These are phyloP conservation scores for Kodamaea laetipori DNA, from an alignment of 805 yeast species.

Conservation along the genomic window DNA sequence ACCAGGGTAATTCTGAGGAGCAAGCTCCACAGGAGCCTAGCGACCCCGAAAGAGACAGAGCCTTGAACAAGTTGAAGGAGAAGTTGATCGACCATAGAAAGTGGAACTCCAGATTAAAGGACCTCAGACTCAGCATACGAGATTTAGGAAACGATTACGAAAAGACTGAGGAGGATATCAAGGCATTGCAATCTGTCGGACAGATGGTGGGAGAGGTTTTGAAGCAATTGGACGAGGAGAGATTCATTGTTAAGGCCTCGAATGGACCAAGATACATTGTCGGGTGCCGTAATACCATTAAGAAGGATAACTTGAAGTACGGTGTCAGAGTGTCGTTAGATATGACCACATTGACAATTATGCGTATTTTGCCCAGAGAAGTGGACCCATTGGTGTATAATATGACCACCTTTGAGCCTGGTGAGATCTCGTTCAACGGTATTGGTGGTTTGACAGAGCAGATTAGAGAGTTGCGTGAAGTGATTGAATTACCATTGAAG, in stretches of 20 bases:
- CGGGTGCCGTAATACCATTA: conserved; percentile 93
- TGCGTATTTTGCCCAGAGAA: conserved; percentile 96
- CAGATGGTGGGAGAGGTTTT: conserved; percentile 96
- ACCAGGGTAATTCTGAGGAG: conserved; percentile 18
- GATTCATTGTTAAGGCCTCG: conserved; percentile 93
- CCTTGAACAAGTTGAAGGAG: conserved; percentile 75
- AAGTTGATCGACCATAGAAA: conserved; percentile 90
- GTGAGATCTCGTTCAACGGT: conserved; percentile 89
- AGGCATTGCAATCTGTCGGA: conserved; percentile 95
- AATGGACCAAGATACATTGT: conserved; percentile 98
- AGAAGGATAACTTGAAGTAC: conserved; percentile 77
- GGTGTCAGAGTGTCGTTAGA: conserved; percentile 97
- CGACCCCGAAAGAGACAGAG: conserved; percentile 75
- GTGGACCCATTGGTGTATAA: conserved; percentile 97
- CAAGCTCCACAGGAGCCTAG: conserved; percentile 28
- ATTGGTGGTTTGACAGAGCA: conserved; percentile 97
- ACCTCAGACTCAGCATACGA: conserved; percentile 77
- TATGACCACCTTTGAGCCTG: conserved; percentile 98
- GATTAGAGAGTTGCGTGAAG: conserved; percentile 94
- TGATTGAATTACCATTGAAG: conserved; percentile 93
- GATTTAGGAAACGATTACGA: conserved; percentile 81
- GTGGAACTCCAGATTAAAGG: conserved; percentile 90
- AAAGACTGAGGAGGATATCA: conserved; percentile 95
- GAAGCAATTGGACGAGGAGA: conserved; percentile 91
- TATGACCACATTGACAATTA: conserved; percentile 95